Evolutionary conservation across 1,284 basidiomycete genomes (phyloP).

Genomic region (Puccinia hordei): DNA sequence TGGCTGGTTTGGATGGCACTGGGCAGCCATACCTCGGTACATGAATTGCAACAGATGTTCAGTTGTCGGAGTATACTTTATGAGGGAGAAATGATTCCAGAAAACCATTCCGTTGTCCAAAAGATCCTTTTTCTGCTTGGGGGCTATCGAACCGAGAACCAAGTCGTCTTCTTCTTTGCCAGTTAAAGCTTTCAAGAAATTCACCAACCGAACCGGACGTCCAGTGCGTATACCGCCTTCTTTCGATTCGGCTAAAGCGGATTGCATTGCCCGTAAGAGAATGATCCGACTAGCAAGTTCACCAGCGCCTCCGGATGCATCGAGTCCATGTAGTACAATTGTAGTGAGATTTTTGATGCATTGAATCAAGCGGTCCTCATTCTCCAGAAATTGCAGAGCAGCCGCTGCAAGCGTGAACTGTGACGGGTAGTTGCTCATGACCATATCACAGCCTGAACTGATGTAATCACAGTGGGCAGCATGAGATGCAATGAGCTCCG

Average conservation of each 20-base stretch:
- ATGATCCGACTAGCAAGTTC: conserved; percentile 1
- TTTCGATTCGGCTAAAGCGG: background rate
- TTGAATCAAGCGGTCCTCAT: background rate
- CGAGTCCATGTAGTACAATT: background rate
- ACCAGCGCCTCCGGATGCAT: background rate
- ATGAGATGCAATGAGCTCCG: background rate
- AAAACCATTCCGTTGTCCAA: background rate
- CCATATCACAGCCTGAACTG: background rate
- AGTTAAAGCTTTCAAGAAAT: conserved; percentile 11
- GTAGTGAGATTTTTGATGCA: background rate
- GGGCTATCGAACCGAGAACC: too few relatives aligned
- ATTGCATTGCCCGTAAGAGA: background rate
- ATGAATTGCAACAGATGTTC: background rate
- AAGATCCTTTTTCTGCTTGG: background rate
- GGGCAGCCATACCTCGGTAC: background rate
- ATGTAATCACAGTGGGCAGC: background rate
- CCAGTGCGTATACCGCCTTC: background rate
- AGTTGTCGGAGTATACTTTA: background rate
- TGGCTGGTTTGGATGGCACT: background rate
- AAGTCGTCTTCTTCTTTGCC: background rate
- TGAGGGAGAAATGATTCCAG: conserved; percentile 8
- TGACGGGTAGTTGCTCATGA: background rate
- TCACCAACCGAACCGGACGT: background rate
- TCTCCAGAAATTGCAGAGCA: background rate
- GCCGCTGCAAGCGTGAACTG: conserved; percentile 6